Percentiles rank a stretch among this genome's conserved stretches.
These are phyloP conservation scores for Aspergillus hiratsukae DNA, from an alignment of 2,329 filamentous ascomycete species.

Conservation along the genomic window DNA sequence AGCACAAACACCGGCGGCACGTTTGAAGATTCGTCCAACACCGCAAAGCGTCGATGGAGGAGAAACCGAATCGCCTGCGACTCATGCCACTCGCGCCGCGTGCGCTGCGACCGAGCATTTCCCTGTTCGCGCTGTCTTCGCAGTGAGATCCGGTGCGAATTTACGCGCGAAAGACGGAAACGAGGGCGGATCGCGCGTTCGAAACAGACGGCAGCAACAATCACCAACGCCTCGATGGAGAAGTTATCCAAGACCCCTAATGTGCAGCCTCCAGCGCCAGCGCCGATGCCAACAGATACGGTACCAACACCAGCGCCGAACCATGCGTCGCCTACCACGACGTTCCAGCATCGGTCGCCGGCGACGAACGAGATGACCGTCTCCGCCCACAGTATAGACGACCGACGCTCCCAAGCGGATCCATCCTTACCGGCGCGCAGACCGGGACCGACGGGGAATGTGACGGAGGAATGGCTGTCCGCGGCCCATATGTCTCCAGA, in stretches of 20 bases:
- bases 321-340: slow-evolving; percentile 20
- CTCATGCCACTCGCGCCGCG: slow-evolving; percentile 89
- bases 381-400: slow-evolving; percentile 28
- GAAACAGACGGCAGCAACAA: slow-evolving; percentile 58
- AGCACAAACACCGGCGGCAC: slow-evolving; percentile 10
- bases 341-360: slow-evolving; percentile 24
- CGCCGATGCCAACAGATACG: slow-evolving; percentile 2
- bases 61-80: slow-evolving; percentile 64
- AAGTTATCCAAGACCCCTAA: slow-evolving; percentile 1
- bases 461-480: slow-evolving; percentile 32
- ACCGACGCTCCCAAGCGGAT: slow-evolving; percentile 21
- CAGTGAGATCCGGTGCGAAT: slow-evolving; percentile 67
- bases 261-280: neutral
- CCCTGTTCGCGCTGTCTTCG: slow-evolving; percentile 89
- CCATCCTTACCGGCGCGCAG: slow-evolving; percentile 16
- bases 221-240: slow-evolving; percentile 3
- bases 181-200: slow-evolving; percentile 74
- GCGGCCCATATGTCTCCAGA: slow-evolving; percentile 29
- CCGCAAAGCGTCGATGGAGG: slow-evolving; percentile 33
- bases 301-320: slow-evolving; percentile 16
- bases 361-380: slow-evolving; percentile 24
- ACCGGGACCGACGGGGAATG: slow-evolving; percentile 17
- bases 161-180: slow-evolving; percentile 88
- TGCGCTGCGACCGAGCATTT: slow-evolving; percentile 87
- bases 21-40: slow-evolving; percentile 12